Evolutionary conservation across 257 asterid genomes (phyloP).

Genomic region (Rehmannia glutinosa): DNA sequence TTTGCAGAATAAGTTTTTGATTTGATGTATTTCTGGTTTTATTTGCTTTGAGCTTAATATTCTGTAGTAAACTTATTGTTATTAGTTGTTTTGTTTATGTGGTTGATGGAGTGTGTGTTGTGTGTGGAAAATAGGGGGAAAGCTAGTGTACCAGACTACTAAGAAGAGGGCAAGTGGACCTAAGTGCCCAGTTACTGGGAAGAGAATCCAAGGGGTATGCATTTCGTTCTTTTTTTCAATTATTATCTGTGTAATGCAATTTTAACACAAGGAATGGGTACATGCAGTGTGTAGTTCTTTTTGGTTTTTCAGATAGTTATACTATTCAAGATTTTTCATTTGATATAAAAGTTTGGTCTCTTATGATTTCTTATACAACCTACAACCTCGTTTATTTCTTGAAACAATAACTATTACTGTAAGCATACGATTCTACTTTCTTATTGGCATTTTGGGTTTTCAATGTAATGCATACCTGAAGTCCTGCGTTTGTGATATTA

Average conservation of each 20-base stretch:
- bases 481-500: no score
- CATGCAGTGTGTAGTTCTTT: background rate
- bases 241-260: background rate
- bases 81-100: background rate
- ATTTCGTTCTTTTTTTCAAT: background rate
- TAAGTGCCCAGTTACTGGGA: slow-evolving; percentile 61
- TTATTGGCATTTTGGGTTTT: background rate
- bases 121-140: slow-evolving; percentile 36
- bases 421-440: background rate
- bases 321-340: background rate
- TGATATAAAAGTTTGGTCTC: no score
- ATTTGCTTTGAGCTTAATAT: background rate
- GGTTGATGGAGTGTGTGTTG: slow-evolving; percentile 8
- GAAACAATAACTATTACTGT: background rate
- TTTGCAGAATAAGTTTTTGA: background rate
- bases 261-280: background rate
- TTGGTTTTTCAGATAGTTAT: background rate
- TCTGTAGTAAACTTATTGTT: background rate
- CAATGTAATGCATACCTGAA: no score
- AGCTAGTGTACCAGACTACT: slow-evolving; percentile 39
- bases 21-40: background rate
- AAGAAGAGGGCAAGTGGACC: slow-evolving; percentile 70
- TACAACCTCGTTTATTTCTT: no score
- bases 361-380: no score
- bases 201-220: slow-evolving; percentile 64